Evolutionary conservation across 768 basidiomycete genomes (phyloP), one percentile per base, ranked within the genome.

Genomic region (Boletus subcaerulescens): DNA sequence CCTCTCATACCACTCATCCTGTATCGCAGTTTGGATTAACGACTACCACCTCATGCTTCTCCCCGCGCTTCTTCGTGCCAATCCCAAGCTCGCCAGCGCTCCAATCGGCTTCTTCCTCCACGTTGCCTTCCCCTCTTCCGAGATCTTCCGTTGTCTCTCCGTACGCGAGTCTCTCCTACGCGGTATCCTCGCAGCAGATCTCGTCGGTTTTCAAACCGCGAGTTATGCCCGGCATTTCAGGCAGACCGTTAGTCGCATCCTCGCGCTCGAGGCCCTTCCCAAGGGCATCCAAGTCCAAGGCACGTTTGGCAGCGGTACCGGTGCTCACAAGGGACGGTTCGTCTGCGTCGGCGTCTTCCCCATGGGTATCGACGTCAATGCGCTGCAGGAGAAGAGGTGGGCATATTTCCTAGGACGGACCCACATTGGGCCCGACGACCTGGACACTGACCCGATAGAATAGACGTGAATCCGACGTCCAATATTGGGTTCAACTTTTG

Each of bases 31-130:
- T 62, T 90, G 87, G 87, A 80, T 91, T 4, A 93, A 99, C 72
- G 96, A 98, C 74, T 99, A 98, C 72, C 96, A 99, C 66, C 85
- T 98, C 45, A 88, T 97, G 78, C 86, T 98, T 46, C 83, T 97
- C 10, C 96, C 96, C 2, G 79, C 81, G 41, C 85, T 98, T 73
- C 81, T 98, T 29, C 86, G 95, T 47, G 78, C 84, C 26, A 58
- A 79, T 73, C 22, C 77, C 69, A 51, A 79, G 65, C 67, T 92
- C 8, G 48, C 64, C 13, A 53, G 71, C 14, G 75, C 74, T 3
- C 73, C 76, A 40, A 79, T 81, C 56, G 83, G 89, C 3, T 97
- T 98, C 82, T 98, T 98, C 80, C 83, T 97, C 73, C 96, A 98
- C 68, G 93, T 95, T 52, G 91, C 96, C 3, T 98, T 97, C 75